A percentile compares a stretch with the other conserved stretches of the same genome.
phyloP scores from a whole-genome alignment of 306 rosid species.

The Clitoria ternatea region DNA sequence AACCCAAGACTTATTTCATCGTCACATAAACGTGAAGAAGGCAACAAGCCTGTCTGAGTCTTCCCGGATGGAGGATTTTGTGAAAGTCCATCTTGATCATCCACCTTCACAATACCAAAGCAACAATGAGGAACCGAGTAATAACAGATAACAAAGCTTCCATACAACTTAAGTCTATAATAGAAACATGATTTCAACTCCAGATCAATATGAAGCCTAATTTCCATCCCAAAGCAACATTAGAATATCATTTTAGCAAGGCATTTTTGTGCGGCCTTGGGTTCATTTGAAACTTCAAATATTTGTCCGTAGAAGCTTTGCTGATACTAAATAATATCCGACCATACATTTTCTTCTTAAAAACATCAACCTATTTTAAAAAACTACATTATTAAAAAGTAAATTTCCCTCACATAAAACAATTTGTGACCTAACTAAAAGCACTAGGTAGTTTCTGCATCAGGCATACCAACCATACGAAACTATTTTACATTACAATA shows the following conservation, averaged over 20 bases:
- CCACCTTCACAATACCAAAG: slow-evolving; percentile 40
- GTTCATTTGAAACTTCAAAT: slow-evolving; percentile 12
- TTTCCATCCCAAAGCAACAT: slow-evolving; percentile 2
- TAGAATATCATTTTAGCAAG: background rate
- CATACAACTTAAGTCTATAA: slow-evolving; percentile 13
- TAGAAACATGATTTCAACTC: slow-evolving; percentile 2
- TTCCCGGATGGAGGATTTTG: slow-evolving; percentile 40
- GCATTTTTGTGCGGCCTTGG: slow-evolving; percentile 1
- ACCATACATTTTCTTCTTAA: background rate
- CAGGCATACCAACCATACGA: slow-evolving; percentile 6
- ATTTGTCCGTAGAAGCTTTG: background rate
- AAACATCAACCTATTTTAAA: background rate
- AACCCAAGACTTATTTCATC: slow-evolving; percentile 88
- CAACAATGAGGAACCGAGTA: background rate
- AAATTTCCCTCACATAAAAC: too few relatives aligned
- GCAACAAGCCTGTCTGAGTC: slow-evolving; percentile 34
- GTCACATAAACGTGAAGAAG: slow-evolving; percentile 39
- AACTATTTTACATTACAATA: background rate
- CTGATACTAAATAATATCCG: background rate
- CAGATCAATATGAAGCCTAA: background rate
- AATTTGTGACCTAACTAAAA: background rate
- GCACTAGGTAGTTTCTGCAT: background rate
- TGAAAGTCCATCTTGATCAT: slow-evolving; percentile 32
- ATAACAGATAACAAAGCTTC: slow-evolving; percentile 1
- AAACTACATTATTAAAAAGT: background rate